phyloP scores from a whole-genome alignment of 2,329 filamentous ascomycete species.

The Pezicula rhizophila region DNA sequence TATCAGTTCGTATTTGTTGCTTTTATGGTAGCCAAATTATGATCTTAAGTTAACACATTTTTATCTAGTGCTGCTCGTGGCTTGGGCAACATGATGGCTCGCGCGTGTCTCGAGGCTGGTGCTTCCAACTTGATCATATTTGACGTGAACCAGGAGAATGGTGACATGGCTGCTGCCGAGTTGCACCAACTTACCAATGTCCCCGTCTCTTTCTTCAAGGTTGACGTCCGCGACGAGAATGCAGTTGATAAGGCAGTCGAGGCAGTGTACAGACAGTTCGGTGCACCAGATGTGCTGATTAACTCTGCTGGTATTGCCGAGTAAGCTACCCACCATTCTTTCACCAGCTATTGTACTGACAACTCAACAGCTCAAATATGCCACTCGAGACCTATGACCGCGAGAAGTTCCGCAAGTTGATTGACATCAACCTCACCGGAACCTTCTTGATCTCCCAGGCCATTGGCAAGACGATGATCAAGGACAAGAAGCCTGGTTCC shows the following conservation, averaged over 20 bases:
- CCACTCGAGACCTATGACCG: slow-evolving; percentile 72
- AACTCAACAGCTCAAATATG: slow-evolving; percentile 59
- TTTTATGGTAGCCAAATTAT: background rate
- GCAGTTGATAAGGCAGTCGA: slow-evolving; percentile 66
- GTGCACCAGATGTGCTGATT: slow-evolving; percentile 68
- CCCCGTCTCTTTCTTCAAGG: slow-evolving; percentile 70
- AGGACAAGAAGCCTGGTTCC: slow-evolving; percentile 62
- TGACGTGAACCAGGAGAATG: slow-evolving; percentile 70
- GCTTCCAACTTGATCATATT: slow-evolving; percentile 69
- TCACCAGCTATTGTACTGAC: slow-evolving; percentile 13
- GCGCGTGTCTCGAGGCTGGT: slow-evolving; percentile 70
- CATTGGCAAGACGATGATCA: slow-evolving; percentile 68
- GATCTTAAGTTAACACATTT: slow-evolving; percentile 22
- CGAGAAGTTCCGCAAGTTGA: slow-evolving; percentile 70
- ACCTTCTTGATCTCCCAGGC: slow-evolving; percentile 72
- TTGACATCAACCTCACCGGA: slow-evolving; percentile 78
- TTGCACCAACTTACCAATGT: slow-evolving; percentile 66
- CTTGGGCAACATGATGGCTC: slow-evolving; percentile 73
- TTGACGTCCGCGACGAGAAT: slow-evolving; percentile 67
- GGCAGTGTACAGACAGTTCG: slow-evolving; percentile 59
- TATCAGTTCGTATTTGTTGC: too few relatives aligned
- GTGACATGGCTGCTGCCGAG: slow-evolving; percentile 62
- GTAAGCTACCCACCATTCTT: slow-evolving; percentile 30
- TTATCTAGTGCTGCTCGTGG: slow-evolving; percentile 61
- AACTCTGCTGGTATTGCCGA: slow-evolving; percentile 77